These are phyloP conservation scores for Trichoderma erinaceum DNA, from an alignment of 495 filamentous ascomycete genomes.

Conservation along the genomic window DNA sequence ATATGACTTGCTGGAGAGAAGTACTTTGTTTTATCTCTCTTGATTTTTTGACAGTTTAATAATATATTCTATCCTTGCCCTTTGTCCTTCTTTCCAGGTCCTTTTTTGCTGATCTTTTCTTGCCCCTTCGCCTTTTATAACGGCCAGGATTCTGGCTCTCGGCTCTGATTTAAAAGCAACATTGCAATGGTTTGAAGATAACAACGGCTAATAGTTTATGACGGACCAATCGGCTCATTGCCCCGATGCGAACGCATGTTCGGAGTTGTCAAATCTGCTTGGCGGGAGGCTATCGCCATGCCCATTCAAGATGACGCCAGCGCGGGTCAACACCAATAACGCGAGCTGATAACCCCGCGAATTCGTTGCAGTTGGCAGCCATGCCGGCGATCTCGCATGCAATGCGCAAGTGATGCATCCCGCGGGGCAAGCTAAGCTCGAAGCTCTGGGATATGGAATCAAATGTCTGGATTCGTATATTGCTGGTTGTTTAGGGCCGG, in stretches of 20 bases:
- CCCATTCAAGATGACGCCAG: not conserved
- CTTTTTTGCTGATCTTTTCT: no score
- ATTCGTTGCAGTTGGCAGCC: not conserved
- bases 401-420: not conserved
- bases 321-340: not conserved
- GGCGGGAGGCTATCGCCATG: not conserved
- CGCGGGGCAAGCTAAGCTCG: not conserved
- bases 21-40: not conserved
- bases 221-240: no score
- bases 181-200: no score
- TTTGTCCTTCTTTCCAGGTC: not conserved
- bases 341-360: not conserved
- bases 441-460: conserved; percentile 1
- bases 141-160: no score
- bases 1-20: not conserved
- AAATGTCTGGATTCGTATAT: not conserved
- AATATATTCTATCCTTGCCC: not conserved
- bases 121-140: no score
- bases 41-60: no score
- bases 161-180: no score
- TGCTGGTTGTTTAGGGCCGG: not conserved
- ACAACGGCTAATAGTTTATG: no score
- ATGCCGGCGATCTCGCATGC: not conserved
- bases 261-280: no score
- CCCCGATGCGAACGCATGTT: no score